A percentile compares a stretch with the other conserved stretches of the same genome.
Evolutionary conservation across 352 stramenopile species (phyloP).

Genomic region (Phytophthora cryptogea): DNA sequence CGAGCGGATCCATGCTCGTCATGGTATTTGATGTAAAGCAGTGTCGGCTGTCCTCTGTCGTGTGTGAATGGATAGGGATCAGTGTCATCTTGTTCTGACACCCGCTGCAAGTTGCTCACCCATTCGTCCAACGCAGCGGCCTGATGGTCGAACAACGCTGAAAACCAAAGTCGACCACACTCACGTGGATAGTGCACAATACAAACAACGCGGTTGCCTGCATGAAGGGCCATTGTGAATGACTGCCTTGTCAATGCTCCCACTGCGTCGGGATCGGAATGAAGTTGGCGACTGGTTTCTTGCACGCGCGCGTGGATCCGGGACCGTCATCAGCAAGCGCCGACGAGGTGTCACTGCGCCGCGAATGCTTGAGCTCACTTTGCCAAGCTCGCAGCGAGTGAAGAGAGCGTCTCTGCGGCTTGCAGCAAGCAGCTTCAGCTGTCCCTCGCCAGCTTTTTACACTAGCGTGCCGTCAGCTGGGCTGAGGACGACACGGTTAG

Average conservation of each 20-base stretch:
- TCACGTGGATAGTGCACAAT: conserved; percentile 20
- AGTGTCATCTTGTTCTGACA: conserved; percentile 22
- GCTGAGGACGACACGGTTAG: conserved; percentile 9
- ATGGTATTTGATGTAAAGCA: conserved; percentile 8
- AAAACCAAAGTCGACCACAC: conserved; percentile 1
- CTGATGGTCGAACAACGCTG: conserved; percentile 4
- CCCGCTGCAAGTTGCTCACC: conserved; percentile 10
- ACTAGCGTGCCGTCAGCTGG: conserved; percentile 17
- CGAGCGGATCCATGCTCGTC: background rate
- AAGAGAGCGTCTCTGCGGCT: conserved; percentile 27
- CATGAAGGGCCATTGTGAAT: too few species aligned
- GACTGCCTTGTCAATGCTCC: conserved; percentile 16
- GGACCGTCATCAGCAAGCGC: conserved; percentile 26
- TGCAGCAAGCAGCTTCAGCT: conserved; percentile 22
- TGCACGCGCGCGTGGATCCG: conserved; percentile 21
- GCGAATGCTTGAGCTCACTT: conserved; percentile 27
- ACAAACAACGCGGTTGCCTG: too few species aligned
- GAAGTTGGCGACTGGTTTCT: conserved; percentile 25
- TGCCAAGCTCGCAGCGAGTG: conserved; percentile 22
- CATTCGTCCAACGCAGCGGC: conserved; percentile 2
- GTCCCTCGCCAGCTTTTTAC: conserved; percentile 27
- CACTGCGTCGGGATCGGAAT: conserved; percentile 23
- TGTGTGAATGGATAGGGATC: conserved; percentile 9
- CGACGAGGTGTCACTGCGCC: conserved; percentile 13
- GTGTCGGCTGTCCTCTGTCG: conserved; percentile 1